Percentiles rank a stretch among this genome's conserved stretches.
Evolutionary conservation across 2,329 filamentous ascomycete species (phyloP).

Genomic region (Akanthomyces dipterigenus): DNA sequence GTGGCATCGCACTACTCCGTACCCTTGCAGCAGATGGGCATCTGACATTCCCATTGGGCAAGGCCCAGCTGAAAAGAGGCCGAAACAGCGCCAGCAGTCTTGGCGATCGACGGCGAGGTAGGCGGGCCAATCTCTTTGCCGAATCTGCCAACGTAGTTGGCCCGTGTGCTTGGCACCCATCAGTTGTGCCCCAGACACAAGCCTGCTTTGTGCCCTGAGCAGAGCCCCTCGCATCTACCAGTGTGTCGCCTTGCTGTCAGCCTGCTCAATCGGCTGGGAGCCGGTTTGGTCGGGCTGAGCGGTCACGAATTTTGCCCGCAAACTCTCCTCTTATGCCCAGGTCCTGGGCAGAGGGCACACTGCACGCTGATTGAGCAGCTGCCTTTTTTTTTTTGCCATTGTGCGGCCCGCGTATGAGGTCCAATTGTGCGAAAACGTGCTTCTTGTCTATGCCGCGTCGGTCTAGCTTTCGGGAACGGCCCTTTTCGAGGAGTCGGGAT

Average conservation of each 20-base stretch:
- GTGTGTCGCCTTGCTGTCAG: no score
- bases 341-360: no score
- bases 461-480: constrained; percentile 5
- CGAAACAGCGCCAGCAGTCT: constrained; percentile 1
- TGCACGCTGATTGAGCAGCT: neutral
- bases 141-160: neutral
- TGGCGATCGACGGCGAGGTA: constrained; percentile 3
- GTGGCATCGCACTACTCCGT: neutral
- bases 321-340: no score
- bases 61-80: neutral
- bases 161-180: no score
- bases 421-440: constrained; percentile 10
- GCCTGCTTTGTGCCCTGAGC: neutral
- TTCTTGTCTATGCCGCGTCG: neutral
- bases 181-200: no score
- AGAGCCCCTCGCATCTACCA: neutral
- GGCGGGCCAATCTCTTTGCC: constrained; percentile 1
- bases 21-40: neutral
- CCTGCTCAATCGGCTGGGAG: no score
- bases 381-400: neutral
- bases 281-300: no score
- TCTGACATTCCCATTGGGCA: constrained; percentile 1
- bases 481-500: neutral
- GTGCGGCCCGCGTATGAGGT: neutral
- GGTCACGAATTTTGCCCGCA: no score